Percentiles rank a stretch among this genome's conserved stretches.
Evolutionary conservation across 2,329 filamentous ascomycete genomes (phyloP).

Genomic region (Monilinia fructicola): DNA sequence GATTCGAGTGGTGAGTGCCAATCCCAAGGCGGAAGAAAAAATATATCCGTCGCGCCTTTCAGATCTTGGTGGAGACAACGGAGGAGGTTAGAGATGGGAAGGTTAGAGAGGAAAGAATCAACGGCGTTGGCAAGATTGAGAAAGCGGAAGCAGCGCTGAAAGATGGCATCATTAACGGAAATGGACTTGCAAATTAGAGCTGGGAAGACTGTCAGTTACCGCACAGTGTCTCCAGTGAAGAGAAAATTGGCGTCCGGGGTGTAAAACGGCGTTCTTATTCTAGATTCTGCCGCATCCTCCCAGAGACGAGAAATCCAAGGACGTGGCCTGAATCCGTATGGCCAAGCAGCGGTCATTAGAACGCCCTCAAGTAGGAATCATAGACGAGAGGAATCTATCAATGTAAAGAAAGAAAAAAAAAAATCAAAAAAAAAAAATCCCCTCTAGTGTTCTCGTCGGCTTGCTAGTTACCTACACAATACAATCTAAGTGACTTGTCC

Average conservation of each 20-base stretch:
- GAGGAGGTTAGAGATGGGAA: constrained; percentile 37
- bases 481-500: no score
- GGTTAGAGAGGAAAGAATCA: neutral
- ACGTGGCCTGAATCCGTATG: no score
- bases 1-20: constrained; percentile 78
- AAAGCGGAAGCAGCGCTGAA: constrained; percentile 27
- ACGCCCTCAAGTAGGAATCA: no score
- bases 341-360: no score
- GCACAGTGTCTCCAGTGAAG: neutral
- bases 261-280: no score
- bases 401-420: no score
- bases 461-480: neutral
- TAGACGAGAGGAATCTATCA: no score
- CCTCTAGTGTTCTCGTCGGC: no score
- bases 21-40: constrained; percentile 66
- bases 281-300: no score
- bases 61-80: constrained; percentile 58
- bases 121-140: constrained; percentile 24
- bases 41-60: constrained; percentile 72
- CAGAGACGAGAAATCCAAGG: no score
- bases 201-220: neutral
- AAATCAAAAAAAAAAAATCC: no score
- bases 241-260: no score
- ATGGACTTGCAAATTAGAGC: constrained; percentile 20
- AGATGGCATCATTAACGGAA: constrained; percentile 28